Conservation (phyloP, 768 basidiomycete species). For the Trametes cinnabarina region DNA sequence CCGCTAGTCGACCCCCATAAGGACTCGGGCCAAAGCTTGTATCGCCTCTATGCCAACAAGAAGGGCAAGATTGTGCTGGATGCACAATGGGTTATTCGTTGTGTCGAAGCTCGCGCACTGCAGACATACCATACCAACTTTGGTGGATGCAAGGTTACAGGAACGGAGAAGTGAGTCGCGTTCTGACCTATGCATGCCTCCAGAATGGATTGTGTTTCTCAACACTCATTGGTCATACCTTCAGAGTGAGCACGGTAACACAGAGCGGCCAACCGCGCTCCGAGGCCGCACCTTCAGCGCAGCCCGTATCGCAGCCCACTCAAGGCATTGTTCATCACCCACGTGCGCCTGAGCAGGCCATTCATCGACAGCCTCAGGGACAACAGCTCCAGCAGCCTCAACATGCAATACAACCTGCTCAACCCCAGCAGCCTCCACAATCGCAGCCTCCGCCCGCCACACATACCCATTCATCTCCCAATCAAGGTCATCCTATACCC, state of each 20-base stretch:
- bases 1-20: slow-evolving; percentile 72
- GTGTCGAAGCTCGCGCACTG: slow-evolving; percentile 63
- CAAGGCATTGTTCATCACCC: too few relatives aligned
- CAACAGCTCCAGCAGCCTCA: slow-evolving; percentile 10
- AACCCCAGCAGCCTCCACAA: slow-evolving; percentile 13
- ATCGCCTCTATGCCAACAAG: slow-evolving; percentile 74
- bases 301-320: slow-evolving; percentile 2
- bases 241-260: background rate
- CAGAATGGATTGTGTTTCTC: too few relatives aligned
- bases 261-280: slow-evolving; percentile 1
- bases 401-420: slow-evolving; percentile 17
- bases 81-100: slow-evolving; percentile 75
- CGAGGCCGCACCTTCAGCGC: slow-evolving; percentile 15
- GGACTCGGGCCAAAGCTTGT: slow-evolving; percentile 77
- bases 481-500: slow-evolving; percentile 1
- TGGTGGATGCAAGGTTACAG: slow-evolving; percentile 79
- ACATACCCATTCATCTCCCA: slow-evolving; percentile 1
- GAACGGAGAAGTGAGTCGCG: slow-evolving; percentile 69
- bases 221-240: too few relatives aligned
- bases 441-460: slow-evolving; percentile 13
- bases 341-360: slow-evolving; percentile 20
- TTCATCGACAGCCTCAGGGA: slow-evolving; percentile 11
- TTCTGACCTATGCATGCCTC: too few relatives aligned
- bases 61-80: slow-evolving; percentile 77
- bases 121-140: slow-evolving; percentile 76